A percentile compares a stretch with the other conserved stretches of the same genome.
Evolutionary conservation across 805 yeast genomes (phyloP).

Genomic region (Sugiyamaella lignohabitans): DNA sequence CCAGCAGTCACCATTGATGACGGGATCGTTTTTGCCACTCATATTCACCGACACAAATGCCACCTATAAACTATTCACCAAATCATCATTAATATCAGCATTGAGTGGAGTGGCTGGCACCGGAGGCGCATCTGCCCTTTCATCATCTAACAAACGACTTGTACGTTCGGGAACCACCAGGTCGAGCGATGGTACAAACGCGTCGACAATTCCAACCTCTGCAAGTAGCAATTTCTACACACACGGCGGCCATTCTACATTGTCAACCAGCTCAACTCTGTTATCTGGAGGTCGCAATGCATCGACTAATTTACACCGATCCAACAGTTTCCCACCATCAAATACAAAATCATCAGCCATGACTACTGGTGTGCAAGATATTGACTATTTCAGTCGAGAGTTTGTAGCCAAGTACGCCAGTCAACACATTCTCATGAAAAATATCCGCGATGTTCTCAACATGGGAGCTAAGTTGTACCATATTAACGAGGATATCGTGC

Average conservation of each 20-base stretch:
- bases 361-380: conserved; percentile 43
- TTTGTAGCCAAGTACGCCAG: conserved; percentile 27
- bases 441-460: conserved; percentile 58
- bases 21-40: conserved; percentile 60
- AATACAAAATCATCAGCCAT: conserved; percentile 14
- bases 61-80: conserved; percentile 51
- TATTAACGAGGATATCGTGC: conserved; percentile 48
- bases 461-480: conserved; percentile 53
- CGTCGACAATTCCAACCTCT: not conserved
- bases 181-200: not conserved
- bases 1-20: conserved; percentile 50
- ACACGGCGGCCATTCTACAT: not conserved
- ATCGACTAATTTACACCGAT: conserved; percentile 23
- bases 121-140: conserved; percentile 8
- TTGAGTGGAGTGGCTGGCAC: conserved; percentile 11
- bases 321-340: conserved; percentile 34
- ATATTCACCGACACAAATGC: conserved; percentile 55
- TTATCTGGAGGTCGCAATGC: not conserved
- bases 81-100: conserved; percentile 33
- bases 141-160: conserved; percentile 2
- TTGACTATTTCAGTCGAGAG: conserved; percentile 38
- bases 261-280: not conserved
- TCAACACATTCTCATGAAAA: conserved; percentile 46
- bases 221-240: not conserved
- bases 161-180: not conserved